Evolutionary conservation across 768 basidiomycete species (phyloP).

Genomic region (Lactarius sanguifluus): DNA sequence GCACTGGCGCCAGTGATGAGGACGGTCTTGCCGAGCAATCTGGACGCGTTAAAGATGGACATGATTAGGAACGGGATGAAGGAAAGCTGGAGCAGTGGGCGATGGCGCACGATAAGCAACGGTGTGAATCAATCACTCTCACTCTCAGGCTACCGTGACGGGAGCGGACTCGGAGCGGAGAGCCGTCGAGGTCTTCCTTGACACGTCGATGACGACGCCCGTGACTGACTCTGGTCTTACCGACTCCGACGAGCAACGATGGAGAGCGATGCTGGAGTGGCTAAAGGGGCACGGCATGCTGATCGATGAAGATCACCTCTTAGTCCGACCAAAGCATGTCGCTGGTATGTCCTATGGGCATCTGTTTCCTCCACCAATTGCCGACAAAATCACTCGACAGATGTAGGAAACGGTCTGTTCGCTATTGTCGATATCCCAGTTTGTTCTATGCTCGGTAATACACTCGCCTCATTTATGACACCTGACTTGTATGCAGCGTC

Average conservation of each 20-base stretch:
- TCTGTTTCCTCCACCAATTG: conserved; percentile 1
- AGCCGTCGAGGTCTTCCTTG: background rate
- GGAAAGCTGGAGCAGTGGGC: background rate
- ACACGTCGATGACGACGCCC: background rate
- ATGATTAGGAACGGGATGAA: conserved; percentile 39
- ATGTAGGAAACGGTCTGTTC: conserved; percentile 72
- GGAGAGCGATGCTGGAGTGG: conserved; percentile 26
- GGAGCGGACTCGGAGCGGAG: conserved; percentile 5
- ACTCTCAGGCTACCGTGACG: background rate
- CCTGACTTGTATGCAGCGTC: conserved; percentile 12
- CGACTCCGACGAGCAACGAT: conserved; percentile 18
- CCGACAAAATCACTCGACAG: conserved; percentile 36
- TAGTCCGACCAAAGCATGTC: conserved; percentile 52
- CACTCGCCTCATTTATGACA: background rate
- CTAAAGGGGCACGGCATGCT: conserved; percentile 27
- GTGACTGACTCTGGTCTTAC: conserved; percentile 4
- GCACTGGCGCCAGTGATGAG: conserved; percentile 88
- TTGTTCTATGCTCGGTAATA: conserved; percentile 27
- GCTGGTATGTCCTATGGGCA: conserved; percentile 45
- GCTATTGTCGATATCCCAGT: conserved; percentile 46
- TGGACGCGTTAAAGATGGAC: conserved; percentile 80
- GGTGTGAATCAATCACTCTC: background rate
- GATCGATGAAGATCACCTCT: conserved; percentile 40
- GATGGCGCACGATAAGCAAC: background rate
- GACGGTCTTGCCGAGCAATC: conserved; percentile 80